These are phyloP conservation scores for Neurospora tetrasperma DNA, from an alignment of 495 filamentous ascomycete species.

Conservation along the genomic window DNA sequence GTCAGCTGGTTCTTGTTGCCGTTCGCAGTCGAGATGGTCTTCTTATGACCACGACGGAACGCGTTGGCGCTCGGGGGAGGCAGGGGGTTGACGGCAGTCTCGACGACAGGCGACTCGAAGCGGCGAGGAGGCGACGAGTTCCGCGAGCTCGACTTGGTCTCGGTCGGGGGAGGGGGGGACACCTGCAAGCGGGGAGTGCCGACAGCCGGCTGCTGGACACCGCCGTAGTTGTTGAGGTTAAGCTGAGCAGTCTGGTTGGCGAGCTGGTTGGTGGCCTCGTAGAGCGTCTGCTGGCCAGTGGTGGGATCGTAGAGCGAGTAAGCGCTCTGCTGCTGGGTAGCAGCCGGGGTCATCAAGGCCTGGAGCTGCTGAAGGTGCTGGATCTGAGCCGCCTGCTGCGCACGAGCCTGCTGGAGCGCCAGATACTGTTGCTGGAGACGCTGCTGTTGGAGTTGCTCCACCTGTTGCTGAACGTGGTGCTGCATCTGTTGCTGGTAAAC, in stretches of 20 bases:
- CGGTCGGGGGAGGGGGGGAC: conserved; percentile 62
- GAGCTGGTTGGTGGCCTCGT: conserved; percentile 30
- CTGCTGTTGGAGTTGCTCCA: conserved; percentile 34
- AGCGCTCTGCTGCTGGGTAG: conserved; percentile 42
- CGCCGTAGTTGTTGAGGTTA: conserved; percentile 12
- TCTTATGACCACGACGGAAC: conserved; percentile 88
- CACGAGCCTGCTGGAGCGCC: not conserved
- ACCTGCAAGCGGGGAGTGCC: conserved; percentile 58
- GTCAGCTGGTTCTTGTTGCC: conserved; percentile 48
- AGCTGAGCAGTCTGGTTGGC: conserved; percentile 22
- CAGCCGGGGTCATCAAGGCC: conserved; percentile 44
- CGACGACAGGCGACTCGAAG: conserved; percentile 47
- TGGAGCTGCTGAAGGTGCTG: conserved; percentile 54
- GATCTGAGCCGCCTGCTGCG: conserved; percentile 18
- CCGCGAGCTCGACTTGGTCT: conserved; percentile 39
- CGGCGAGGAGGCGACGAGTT: conserved; percentile 63
- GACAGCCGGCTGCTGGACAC: conserved; percentile 30
- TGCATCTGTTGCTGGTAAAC: conserved; percentile 36
- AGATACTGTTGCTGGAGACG: conserved; percentile 3
- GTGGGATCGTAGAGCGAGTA: conserved; percentile 75
- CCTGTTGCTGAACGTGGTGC: conserved; percentile 16
- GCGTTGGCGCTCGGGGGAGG: conserved; percentile 74
- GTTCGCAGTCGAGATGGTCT: conserved; percentile 69
- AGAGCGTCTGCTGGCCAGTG: conserved; percentile 69
- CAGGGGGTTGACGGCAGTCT: conserved; percentile 45